A percentile compares a stretch with the other conserved stretches of the same genome.
Evolutionary conservation across 441 rosid species (phyloP).

Genomic region (Manihot esculenta): DNA sequence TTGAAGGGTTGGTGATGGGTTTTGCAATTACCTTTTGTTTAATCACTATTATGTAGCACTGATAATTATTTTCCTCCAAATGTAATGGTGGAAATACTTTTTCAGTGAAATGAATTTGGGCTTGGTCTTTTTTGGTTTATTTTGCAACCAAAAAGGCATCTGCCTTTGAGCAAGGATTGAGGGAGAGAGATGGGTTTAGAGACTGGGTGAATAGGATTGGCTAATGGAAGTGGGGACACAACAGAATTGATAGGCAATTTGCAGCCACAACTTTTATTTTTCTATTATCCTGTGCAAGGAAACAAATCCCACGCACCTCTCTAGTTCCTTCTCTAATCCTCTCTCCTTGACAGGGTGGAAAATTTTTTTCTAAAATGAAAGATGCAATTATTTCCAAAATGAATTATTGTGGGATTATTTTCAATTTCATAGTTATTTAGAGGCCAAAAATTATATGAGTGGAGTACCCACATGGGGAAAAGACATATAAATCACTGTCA

Average conservation of each 20-base stretch:
- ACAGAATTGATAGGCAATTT: constrained; percentile 41
- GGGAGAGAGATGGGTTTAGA: not conserved
- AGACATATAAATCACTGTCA: not conserved
- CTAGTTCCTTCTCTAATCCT: constrained; percentile 34
- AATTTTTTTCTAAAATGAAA: not conserved
- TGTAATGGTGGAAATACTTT: constrained; percentile 4
- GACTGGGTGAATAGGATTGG: constrained; percentile 33
- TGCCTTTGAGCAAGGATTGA: not conserved
- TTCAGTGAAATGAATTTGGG: constrained; percentile 10
- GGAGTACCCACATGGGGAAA: not conserved
- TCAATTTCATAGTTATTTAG: not conserved
- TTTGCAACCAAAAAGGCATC: constrained; percentile 14
- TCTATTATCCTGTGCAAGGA: constrained; percentile 30
- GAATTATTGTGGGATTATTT: too few species aligned
- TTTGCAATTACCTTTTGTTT: constrained; percentile 12
- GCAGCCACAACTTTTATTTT: constrained; percentile 53
- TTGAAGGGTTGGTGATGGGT: constrained; percentile 5
- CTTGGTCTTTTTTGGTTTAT: too few species aligned
- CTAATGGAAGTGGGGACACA: constrained; percentile 28
- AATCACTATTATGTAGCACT: not conserved
- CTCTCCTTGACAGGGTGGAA: constrained; percentile 40
- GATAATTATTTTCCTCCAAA: not conserved
- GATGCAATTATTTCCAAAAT: too few species aligned
- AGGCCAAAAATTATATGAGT: not conserved
- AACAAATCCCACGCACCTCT: constrained; percentile 40